Percentiles rank a stretch among this genome's conserved stretches.
Conservation (phyloP, 768 basidiomycete species). For the Boletus tomentosulus region DNA sequence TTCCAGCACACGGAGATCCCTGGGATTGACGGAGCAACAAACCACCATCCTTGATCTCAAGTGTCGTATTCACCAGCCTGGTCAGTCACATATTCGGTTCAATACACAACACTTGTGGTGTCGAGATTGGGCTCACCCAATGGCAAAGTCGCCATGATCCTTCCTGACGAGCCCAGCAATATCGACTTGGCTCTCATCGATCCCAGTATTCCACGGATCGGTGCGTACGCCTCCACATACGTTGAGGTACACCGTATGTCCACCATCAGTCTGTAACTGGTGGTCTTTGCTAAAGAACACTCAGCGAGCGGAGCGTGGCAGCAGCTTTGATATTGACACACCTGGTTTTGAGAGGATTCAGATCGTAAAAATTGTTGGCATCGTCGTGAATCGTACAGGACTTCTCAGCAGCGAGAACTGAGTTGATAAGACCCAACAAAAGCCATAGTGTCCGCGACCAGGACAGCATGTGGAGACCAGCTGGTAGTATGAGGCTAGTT, state of each 20-base stretch:
- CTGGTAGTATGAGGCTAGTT: slow-evolving; percentile 7
- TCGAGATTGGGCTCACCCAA: slow-evolving; percentile 48
- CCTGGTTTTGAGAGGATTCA: slow-evolving; percentile 59
- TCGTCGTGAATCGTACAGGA: slow-evolving; percentile 55
- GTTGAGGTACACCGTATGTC: slow-evolving; percentile 52
- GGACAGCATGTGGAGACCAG: neutral
- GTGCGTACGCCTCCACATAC: slow-evolving; percentile 54
- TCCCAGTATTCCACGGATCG: slow-evolving; percentile 57
- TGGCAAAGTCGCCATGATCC: slow-evolving; percentile 63
- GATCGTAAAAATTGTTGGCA: slow-evolving; percentile 57
- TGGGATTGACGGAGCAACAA: slow-evolving; percentile 54
- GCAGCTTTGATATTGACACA: slow-evolving; percentile 26
- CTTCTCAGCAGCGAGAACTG: slow-evolving; percentile 38
- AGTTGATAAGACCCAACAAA: slow-evolving; percentile 1
- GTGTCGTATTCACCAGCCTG: slow-evolving; percentile 52
- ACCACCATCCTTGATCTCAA: slow-evolving; percentile 48
- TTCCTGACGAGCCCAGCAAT: slow-evolving; percentile 61
- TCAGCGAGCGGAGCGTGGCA: slow-evolving; percentile 2
- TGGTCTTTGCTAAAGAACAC: slow-evolving; percentile 56
- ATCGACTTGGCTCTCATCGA: slow-evolving; percentile 42
- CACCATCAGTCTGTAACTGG: slow-evolving; percentile 44
- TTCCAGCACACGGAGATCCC: slow-evolving; percentile 62
- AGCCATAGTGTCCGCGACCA: neutral
- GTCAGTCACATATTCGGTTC: neutral
- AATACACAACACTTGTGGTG: too few relatives aligned